phyloP scores from a whole-genome alignment of 163 green algal species.

The Chloroidium sp. region DNA sequence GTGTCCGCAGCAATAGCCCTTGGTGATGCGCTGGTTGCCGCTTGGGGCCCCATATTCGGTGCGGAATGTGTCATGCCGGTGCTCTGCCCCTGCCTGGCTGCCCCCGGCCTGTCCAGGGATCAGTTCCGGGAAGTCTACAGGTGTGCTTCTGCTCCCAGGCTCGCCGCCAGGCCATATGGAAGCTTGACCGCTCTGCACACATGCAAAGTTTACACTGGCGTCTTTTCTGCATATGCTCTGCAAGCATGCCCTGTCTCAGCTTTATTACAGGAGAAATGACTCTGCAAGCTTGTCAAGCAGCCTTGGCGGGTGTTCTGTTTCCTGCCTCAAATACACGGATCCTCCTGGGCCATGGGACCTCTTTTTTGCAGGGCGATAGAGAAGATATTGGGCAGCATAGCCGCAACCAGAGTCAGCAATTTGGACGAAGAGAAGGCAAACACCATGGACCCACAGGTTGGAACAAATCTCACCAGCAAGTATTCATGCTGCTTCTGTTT shows the following conservation, averaged over 20 bases:
- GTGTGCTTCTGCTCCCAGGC: background rate
- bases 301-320: background rate
- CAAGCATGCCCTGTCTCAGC: no score
- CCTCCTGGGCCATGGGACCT: background rate
- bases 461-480: no score
- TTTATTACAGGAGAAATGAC: no score
- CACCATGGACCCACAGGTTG: no score
- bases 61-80: slow-evolving; percentile 43
- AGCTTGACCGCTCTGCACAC: no score
- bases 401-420: background rate
- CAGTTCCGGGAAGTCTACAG: slow-evolving; percentile 36
- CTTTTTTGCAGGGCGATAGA: slow-evolving; percentile 7
- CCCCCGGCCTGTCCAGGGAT: slow-evolving; percentile 21
- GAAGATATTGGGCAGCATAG: slow-evolving; percentile 9
- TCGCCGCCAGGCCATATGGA: no score
- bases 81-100: slow-evolving; percentile 48
- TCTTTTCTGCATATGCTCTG: no score
- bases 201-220: no score
- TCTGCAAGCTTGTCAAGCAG: no score
- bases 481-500: no score
- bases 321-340: background rate
- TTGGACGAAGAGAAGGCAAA: background rate
- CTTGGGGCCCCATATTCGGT: slow-evolving; percentile 39
- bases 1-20: slow-evolving; percentile 40
- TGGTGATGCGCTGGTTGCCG: slow-evolving; percentile 29